Evolutionary conservation across 768 basidiomycete genomes (phyloP).

Genomic region (Lentinula sp.): DNA sequence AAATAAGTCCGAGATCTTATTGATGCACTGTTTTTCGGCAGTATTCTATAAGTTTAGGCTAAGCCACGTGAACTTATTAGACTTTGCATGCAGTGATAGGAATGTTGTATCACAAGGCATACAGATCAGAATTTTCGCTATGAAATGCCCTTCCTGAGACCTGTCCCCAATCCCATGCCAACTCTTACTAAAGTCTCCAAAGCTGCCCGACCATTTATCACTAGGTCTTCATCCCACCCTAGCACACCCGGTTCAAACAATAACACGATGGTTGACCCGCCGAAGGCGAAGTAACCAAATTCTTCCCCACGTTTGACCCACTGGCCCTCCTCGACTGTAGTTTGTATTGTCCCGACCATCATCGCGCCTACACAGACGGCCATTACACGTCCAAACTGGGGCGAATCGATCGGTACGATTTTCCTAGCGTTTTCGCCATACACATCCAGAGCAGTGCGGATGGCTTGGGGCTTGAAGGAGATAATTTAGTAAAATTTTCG

Average conservation of each 20-base stretch:
- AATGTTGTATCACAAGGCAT: too few species aligned
- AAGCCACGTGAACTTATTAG: too few species aligned
- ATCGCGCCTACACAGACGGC: slow-evolving; percentile 89
- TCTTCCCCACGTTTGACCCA: slow-evolving; percentile 80
- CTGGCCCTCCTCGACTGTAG: slow-evolving; percentile 83
- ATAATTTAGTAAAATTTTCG: background rate
- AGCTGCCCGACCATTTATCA: slow-evolving; percentile 79
- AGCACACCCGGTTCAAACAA: slow-evolving; percentile 83
- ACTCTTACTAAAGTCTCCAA: slow-evolving; percentile 87
- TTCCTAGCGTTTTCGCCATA: slow-evolving; percentile 94
- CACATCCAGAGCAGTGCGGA: slow-evolving; percentile 84
- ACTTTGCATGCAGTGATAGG: too few species aligned
- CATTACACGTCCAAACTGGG: slow-evolving; percentile 88
- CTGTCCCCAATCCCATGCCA: slow-evolving; percentile 74
- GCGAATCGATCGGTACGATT: slow-evolving; percentile 87
- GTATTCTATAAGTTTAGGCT: too few species aligned
- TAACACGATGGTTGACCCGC: slow-evolving; percentile 92
- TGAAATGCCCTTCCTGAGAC: slow-evolving; percentile 7
- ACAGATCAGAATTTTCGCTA: background rate
- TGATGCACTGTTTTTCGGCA: too few species aligned
- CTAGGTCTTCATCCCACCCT: slow-evolving; percentile 87
- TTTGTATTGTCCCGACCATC: slow-evolving; percentile 91
- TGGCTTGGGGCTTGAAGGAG: slow-evolving; percentile 75
- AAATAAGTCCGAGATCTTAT: too few species aligned
- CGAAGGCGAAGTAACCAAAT: slow-evolving; percentile 93